phyloP scores from a whole-genome alignment of 345 rosid species.

The Syzygium aqueum region DNA sequence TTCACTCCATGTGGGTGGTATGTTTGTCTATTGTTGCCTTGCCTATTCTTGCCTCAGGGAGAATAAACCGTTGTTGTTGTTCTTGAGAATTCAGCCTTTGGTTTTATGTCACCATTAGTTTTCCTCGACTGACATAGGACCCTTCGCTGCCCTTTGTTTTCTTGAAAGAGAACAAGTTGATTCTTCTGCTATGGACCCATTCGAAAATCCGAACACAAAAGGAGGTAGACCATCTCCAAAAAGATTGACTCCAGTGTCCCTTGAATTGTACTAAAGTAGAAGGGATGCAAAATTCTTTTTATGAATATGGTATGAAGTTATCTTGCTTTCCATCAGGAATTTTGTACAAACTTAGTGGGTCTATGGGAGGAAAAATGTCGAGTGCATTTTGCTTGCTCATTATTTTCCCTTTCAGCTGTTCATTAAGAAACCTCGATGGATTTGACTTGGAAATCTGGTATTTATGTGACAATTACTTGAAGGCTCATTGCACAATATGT shows the following conservation, averaged over 20 bases:
- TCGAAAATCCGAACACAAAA: neutral
- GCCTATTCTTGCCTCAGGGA: neutral
- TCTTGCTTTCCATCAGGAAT: neutral
- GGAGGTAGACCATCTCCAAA: neutral
- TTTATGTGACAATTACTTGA: neutral
- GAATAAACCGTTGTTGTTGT: neutral
- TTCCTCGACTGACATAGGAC: neutral
- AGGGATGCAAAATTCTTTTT: neutral
- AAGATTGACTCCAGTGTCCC: neutral
- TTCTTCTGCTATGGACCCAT: neutral
- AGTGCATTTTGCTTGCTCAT: neutral
- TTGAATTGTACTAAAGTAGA: neutral
- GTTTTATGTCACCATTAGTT: neutral
- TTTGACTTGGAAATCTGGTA: neutral
- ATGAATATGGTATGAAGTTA: neutral
- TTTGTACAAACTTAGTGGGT: neutral
- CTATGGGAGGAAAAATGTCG: neutral
- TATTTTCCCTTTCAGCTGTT: neutral
- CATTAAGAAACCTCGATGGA: neutral
- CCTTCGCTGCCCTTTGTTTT: neutral
- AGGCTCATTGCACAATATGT: neutral
- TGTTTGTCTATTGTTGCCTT: constrained; percentile 3
- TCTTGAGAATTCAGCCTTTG: neutral
- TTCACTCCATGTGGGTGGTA: constrained; percentile 79
- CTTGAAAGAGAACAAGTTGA: neutral